Conservation (phyloP, 331 rosid genomes). For the Acacia pycnantha region DNA sequence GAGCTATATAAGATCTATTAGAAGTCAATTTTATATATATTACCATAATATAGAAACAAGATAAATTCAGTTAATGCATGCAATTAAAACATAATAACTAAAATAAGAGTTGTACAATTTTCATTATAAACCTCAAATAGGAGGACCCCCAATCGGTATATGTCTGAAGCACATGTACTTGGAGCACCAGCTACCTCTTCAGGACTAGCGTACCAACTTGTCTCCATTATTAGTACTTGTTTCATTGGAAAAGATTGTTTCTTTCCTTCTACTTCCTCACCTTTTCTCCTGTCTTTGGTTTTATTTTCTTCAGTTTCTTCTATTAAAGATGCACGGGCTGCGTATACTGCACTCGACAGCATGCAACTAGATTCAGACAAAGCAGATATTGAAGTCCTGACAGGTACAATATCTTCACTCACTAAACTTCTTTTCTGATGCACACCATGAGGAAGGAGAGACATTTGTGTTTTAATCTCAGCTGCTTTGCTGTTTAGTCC, state of each 20-base stretch:
- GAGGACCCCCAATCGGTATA: slow-evolving; percentile 87
- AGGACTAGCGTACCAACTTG: slow-evolving; percentile 89
- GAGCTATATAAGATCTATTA: slow-evolving; percentile 20
- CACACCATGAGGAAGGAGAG: slow-evolving; percentile 40
- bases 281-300: slow-evolving; percentile 54
- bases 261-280: slow-evolving; percentile 65
- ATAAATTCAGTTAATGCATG: slow-evolving; percentile 17
- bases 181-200: slow-evolving; percentile 67
- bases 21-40: slow-evolving; percentile 12
- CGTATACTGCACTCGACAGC: slow-evolving; percentile 75
- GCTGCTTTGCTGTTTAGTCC: slow-evolving; percentile 48
- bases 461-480: slow-evolving; percentile 49
- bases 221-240: slow-evolving; percentile 75
- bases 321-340: slow-evolving; percentile 63
- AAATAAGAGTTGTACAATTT: slow-evolving; percentile 19
- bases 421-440: slow-evolving; percentile 47
- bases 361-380: slow-evolving; percentile 77
- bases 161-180: slow-evolving; percentile 85
- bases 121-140: slow-evolving; percentile 75
- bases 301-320: slow-evolving; percentile 68
- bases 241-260: slow-evolving; percentile 94
- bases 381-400: slow-evolving; percentile 48
- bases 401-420: slow-evolving; percentile 53
- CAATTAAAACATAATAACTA: slow-evolving; percentile 13
- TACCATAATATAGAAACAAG: slow-evolving; percentile 12